Base-by-base conservation (phyloP, 441 rosid species). In the Raphanus hybrid region DNA sequence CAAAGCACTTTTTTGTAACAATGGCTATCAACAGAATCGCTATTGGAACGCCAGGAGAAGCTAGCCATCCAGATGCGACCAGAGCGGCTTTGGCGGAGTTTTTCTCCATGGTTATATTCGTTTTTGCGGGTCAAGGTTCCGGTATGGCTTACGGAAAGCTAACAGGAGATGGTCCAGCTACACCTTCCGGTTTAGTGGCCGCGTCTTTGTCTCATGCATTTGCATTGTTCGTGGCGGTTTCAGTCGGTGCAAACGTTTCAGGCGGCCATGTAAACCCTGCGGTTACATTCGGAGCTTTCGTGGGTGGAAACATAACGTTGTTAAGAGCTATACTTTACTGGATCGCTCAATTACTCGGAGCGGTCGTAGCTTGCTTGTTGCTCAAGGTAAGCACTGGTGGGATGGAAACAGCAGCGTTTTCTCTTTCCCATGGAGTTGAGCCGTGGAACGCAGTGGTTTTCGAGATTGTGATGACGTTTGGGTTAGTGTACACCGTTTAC, bases 401-500 rank as follows among this genome's bases (percentile, higher is more conserved):
- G 16, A 60, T 87, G 90, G 90, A 89, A 82, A 85, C 89, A 14
- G 55, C 86, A 1, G 89, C 93, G 0, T 89, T 89, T 63, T 64
- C 89, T 1, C 73, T 89, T 0, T 87, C 93, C 0, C 63, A 87
- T 0, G 87, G 83, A 3, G 85, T 89, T 6, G 75, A 87, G 0
- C 75, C 81, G 8, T 79, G 77, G 86, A 89, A 89, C 16, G 88
- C 89, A 6, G 74, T 89, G 3, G 84, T 87, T 1, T 85, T 89
- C 8, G 92, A 89, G 85, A 87, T 89, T 29, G 91, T 87, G 29
- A 89, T 89, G 92, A 89, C 92, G n/a, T 87, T 89, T 34, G 92
- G 92, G n/a, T 18, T 29, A 29, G 34, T 29, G 34, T 29, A 29
- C 34, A 29, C 34, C 5, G 34, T 29, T 29, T 29, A 29, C 34